Evolutionary conservation across 441 rosid genomes (phyloP).

Genomic region (Syzygium syzygioides): DNA sequence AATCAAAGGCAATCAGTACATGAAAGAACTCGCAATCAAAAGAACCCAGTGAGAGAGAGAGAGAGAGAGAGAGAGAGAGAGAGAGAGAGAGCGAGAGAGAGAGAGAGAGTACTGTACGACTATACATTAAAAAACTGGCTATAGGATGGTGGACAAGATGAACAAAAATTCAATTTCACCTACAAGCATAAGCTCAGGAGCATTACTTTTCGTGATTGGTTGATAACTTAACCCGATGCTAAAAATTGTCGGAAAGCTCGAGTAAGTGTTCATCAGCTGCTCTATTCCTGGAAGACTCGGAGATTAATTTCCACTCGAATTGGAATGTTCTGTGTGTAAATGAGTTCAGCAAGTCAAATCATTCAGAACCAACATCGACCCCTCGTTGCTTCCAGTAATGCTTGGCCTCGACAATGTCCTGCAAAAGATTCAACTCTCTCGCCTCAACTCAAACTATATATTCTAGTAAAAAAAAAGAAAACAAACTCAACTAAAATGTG

Average conservation of each 20-base stretch:
- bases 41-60: too few species aligned
- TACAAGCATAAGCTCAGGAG: not conserved
- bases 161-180: not conserved
- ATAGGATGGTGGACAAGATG: not conserved
- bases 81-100: not conserved
- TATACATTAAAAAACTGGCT: not conserved
- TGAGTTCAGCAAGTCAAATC: not conserved
- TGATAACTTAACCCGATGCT: not conserved
- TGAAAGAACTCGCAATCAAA: not conserved
- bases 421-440: not conserved
- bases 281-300: not conserved
- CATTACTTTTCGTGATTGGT: not conserved
- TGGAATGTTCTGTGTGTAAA: not conserved
- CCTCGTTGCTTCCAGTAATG: conserved; percentile 54
- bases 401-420: conserved; percentile 66
- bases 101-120: not conserved
- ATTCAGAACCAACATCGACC: conserved; percentile 51
- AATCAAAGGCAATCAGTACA: not conserved
- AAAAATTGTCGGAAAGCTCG: not conserved
- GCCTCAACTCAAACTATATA: not conserved
- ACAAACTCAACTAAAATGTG: not conserved
- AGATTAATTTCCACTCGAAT: not conserved
- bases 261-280: not conserved
- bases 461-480: not conserved
- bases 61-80: not conserved